A percentile compares a stretch with the other conserved stretches of the same genome.
These are phyloP conservation scores for Xylaria multiplex DNA, from an alignment of 2,329 filamentous ascomycete species.

Conservation along the genomic window DNA sequence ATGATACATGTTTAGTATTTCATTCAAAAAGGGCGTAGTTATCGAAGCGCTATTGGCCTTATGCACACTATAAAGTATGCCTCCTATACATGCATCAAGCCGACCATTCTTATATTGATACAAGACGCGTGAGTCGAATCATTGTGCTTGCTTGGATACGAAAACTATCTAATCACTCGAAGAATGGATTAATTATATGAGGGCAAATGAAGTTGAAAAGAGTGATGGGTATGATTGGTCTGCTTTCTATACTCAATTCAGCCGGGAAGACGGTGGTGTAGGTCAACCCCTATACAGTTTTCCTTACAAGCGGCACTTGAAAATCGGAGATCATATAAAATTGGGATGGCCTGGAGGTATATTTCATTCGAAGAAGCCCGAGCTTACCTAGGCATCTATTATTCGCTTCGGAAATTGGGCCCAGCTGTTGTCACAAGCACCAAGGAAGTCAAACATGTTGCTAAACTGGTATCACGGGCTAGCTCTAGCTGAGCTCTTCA, in stretches of 20 bases:
- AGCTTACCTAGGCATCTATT: background rate
- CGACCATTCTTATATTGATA: no score
- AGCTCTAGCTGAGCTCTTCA: conserved; percentile 1
- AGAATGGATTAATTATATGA: background rate
- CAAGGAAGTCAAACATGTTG: conserved; percentile 10
- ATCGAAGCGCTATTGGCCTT: no score
- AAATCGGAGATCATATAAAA: background rate
- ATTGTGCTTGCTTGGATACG: background rate
- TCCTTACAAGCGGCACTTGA: background rate
- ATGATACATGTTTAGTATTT: no score
- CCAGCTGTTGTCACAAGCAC: background rate
- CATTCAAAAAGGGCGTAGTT: no score
- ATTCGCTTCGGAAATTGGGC: background rate
- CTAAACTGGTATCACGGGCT: conserved; percentile 24
- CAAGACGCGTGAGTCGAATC: background rate
- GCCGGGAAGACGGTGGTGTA: conserved; percentile 18
- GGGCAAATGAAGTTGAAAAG: conserved; percentile 19
- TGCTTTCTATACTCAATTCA: conserved; percentile 12
- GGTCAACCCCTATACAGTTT: background rate
- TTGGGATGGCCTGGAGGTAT: background rate
- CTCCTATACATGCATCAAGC: no score
- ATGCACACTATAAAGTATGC: no score
- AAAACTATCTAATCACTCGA: background rate
- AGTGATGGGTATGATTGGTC: conserved; percentile 19
- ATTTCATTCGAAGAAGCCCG: background rate